A percentile compares a stretch with the other conserved stretches of the same genome.
Conservation (phyloP, 192 early-diverging fungal species). For the Podila minutissima region DNA sequence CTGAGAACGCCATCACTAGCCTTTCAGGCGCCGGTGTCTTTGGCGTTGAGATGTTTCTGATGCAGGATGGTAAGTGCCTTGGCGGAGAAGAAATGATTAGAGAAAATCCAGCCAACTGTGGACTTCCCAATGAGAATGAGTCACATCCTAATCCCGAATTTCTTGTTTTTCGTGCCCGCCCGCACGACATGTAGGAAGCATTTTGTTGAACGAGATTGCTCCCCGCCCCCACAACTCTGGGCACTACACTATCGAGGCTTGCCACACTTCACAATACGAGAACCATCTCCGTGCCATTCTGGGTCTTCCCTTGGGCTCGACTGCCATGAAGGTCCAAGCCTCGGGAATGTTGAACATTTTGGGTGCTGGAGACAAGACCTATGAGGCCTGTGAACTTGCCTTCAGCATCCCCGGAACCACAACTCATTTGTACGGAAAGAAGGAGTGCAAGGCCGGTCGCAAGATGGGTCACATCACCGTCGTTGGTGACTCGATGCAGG, state of each 20-base stretch:
- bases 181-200: slow-evolving; percentile 57
- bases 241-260: slow-evolving; percentile 98
- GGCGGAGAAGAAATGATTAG: not conserved
- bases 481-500: slow-evolving; percentile 85
- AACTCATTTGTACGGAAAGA: slow-evolving; percentile 96
- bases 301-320: slow-evolving; percentile 89
- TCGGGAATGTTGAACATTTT: slow-evolving; percentile 97
- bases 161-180: not conserved
- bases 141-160: not conserved
- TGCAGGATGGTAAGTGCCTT: slow-evolving; percentile 73
- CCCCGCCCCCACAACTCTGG: slow-evolving; percentile 99
- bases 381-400: slow-evolving; percentile 74
- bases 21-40: slow-evolving; percentile 91
- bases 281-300: slow-evolving; percentile 93
- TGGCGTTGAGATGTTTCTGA: slow-evolving; percentile 98
- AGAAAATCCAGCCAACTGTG: not conserved
- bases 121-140: not conserved
- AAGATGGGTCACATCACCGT: slow-evolving; percentile 99
- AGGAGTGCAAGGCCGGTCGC: slow-evolving; percentile 84
- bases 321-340: slow-evolving; percentile 89
- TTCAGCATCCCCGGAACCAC: slow-evolving; percentile 86
- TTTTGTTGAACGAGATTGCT: slow-evolving; percentile 97
- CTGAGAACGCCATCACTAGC: slow-evolving; percentile 84
- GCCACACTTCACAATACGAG: slow-evolving; percentile 97
- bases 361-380: slow-evolving; percentile 71